These are phyloP conservation scores for Candida multigemmis DNA, from an alignment of 805 yeast species.

Conservation along the genomic window DNA sequence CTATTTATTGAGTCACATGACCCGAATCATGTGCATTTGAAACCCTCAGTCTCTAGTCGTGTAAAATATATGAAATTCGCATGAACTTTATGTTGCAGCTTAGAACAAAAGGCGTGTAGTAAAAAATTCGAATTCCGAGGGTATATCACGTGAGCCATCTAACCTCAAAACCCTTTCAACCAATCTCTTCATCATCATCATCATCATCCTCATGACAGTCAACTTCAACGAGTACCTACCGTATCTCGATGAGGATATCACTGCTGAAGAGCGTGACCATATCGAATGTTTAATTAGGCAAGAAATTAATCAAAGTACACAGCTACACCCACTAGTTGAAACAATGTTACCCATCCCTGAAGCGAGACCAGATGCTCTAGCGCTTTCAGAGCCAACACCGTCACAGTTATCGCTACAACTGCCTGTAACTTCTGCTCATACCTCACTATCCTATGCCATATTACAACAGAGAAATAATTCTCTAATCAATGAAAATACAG, in stretches of 20 bases:
- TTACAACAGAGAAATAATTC: constrained; percentile 33
- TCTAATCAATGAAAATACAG: constrained; percentile 20
- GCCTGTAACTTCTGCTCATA: too few species aligned
- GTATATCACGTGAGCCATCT: too few species aligned
- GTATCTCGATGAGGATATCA: constrained; percentile 22
- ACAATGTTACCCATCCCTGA: constrained; percentile 9
- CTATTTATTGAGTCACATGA: too few species aligned
- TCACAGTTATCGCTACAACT: too few species aligned
- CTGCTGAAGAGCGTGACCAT: constrained; percentile 24
- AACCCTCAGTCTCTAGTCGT: too few species aligned
- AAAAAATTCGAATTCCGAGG: too few species aligned
- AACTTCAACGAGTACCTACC: constrained; percentile 1
- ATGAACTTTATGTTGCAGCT: too few species aligned
- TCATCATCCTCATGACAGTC: not conserved
- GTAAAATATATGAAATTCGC: too few species aligned
- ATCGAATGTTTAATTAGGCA: constrained; percentile 23
- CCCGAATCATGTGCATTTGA: too few species aligned
- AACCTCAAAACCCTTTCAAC: constrained; percentile 1
- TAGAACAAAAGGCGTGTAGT: too few species aligned
- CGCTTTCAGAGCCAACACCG: too few species aligned
- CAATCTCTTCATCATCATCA: constrained; percentile 1
- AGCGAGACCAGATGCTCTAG: too few species aligned
- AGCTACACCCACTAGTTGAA: constrained; percentile 14
- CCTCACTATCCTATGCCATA: constrained; percentile 30
- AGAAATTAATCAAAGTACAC: constrained; percentile 1